These are phyloP conservation scores for Phaeosphaeria sp. DNA, from an alignment of 2,329 filamentous ascomycete genomes.

Conservation along the genomic window DNA sequence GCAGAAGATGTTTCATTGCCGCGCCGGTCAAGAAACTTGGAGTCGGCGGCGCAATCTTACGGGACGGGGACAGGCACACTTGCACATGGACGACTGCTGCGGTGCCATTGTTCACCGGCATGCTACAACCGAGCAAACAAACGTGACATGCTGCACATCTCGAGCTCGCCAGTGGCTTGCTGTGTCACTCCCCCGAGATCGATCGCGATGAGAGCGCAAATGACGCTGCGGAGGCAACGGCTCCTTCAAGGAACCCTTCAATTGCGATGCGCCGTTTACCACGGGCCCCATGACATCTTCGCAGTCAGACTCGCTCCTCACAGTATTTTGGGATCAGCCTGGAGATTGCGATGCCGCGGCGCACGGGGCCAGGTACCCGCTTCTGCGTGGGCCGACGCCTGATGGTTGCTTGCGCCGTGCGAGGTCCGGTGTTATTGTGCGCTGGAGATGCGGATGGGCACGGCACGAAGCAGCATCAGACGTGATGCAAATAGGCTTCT, in stretches of 20 bases:
- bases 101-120: background rate
- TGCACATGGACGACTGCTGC: background rate
- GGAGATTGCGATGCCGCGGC: conserved; percentile 20
- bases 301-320: background rate
- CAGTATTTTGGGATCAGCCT: conserved; percentile 8
- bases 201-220: background rate
- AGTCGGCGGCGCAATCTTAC: conserved; percentile 1
- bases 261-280: background rate
- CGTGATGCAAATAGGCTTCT: conserved; percentile 12
- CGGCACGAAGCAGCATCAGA: background rate
- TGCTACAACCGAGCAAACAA: background rate
- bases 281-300: conserved; percentile 13
- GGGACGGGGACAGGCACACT: background rate
- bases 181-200: background rate
- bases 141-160: background rate
- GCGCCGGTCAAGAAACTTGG: background rate
- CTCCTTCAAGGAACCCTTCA: background rate
- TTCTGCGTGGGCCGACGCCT: conserved; percentile 1
- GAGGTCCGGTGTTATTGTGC: conserved; percentile 8
- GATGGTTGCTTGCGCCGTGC: conserved; percentile 1
- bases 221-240: background rate
- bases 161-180: background rate
- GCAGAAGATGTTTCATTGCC: background rate
- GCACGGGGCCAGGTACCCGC: conserved; percentile 15
- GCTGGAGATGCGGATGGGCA: conserved; percentile 3